Percentiles rank a stretch among this genome's conserved stretches.
Conservation (phyloP, 2,329 filamentous ascomycete genomes). For the Hypoxylon sp. region DNA sequence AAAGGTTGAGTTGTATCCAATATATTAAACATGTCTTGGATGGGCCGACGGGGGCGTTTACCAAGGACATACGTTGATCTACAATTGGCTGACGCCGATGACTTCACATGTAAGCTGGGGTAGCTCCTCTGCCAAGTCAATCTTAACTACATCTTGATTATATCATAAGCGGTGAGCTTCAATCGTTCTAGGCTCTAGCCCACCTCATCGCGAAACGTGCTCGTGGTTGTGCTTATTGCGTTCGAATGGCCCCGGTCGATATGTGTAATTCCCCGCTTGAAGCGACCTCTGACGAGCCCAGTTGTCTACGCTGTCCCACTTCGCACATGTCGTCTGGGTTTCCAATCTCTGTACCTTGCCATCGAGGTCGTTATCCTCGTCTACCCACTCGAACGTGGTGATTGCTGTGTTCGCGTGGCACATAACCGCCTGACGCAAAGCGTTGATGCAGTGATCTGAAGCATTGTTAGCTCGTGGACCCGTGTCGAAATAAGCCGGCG, state of each 20-base stretch:
- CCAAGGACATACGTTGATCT: neutral
- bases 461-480: neutral
- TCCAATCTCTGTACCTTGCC: constrained; percentile 18
- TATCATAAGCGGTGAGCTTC: constrained; percentile 6
- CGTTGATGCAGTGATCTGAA: constrained; percentile 33
- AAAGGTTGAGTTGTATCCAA: neutral
- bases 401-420: constrained; percentile 29
- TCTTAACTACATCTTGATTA: neutral
- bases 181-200: too few relatives aligned
- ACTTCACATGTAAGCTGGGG: constrained; percentile 7
- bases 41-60: neutral
- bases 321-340: constrained; percentile 20
- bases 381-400: constrained; percentile 22
- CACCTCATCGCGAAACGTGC: neutral
- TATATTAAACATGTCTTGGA: constrained; percentile 2
- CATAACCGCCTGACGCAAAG: constrained; percentile 32
- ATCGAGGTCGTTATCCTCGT: constrained; percentile 11
- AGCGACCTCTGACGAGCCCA: constrained; percentile 30
- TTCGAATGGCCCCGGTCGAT: constrained; percentile 24
- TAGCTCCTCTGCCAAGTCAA: constrained; percentile 4
- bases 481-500: neutral
- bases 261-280: constrained; percentile 28
- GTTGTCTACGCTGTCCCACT: constrained; percentile 28
- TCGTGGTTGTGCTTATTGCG: constrained; percentile 13
- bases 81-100: constrained; percentile 1